Conservation (phyloP, 2,329 filamentous ascomycete genomes). For the Ilyonectria destructans region DNA sequence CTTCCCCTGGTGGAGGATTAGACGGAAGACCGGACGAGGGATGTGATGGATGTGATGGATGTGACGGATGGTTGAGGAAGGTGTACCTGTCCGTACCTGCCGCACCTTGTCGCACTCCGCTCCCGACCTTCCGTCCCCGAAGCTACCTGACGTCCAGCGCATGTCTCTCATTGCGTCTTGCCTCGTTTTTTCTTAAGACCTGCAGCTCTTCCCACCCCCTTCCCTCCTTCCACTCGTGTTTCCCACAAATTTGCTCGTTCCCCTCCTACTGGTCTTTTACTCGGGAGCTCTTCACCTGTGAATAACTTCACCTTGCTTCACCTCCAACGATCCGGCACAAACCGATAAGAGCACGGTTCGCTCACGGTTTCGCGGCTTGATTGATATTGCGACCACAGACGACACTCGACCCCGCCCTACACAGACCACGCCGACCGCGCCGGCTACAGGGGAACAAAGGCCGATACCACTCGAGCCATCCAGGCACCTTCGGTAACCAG, state of each 20-base stretch:
- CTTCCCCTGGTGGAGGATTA: conserved; percentile 11
- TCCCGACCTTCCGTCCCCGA: background rate
- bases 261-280: background rate
- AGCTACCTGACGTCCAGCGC: conserved; percentile 11
- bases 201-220: conserved; percentile 35
- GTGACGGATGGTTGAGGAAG: conserved; percentile 6
- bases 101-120: conserved; percentile 20
- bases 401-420: background rate
- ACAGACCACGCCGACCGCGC: background rate
- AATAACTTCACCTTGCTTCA: background rate
- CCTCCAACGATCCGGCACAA: background rate
- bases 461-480: conserved; percentile 1
- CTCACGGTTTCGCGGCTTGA: background rate
- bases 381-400: background rate
- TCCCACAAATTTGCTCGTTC: conserved; percentile 16
- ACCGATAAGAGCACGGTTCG: background rate
- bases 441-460: background rate
- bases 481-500: background rate
- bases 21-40: background rate
- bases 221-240: conserved; percentile 11
- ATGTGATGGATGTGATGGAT: background rate
- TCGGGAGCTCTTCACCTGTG: background rate
- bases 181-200: conserved; percentile 36
- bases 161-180: conserved; percentile 31
- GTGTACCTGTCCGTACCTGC: conserved; percentile 34